Evolutionary conservation across 495 filamentous ascomycete genomes (phyloP).

Genomic region (Opeltia flavorubescens): DNA sequence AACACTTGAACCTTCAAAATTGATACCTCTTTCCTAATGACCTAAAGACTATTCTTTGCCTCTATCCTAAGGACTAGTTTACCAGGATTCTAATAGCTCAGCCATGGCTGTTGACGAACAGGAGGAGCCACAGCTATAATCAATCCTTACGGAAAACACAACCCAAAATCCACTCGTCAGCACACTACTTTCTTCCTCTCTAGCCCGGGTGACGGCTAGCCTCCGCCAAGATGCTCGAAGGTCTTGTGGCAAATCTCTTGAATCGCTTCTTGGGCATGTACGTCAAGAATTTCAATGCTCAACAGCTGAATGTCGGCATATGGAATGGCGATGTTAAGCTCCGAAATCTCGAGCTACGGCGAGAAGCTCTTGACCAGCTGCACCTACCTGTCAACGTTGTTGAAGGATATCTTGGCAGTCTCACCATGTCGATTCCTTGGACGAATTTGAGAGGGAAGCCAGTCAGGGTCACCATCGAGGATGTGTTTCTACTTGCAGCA

Average conservation of each 20-base stretch:
- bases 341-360: slow-evolving; percentile 75
- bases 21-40: slow-evolving; percentile 1
- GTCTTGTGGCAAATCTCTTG: slow-evolving; percentile 70
- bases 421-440: slow-evolving; percentile 90
- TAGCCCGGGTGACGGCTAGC: slow-evolving; percentile 26
- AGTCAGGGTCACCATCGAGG: slow-evolving; percentile 85
- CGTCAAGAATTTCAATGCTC: slow-evolving; percentile 95
- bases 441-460: slow-evolving; percentile 89
- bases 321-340: slow-evolving; percentile 97
- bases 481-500: slow-evolving; percentile 88
- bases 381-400: slow-evolving; percentile 91
- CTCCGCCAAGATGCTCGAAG: slow-evolving; percentile 47
- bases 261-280: slow-evolving; percentile 99
- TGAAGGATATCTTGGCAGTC: slow-evolving; percentile 79
- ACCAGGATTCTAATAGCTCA: no score
- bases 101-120: slow-evolving; percentile 1
- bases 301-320: slow-evolving; percentile 92
- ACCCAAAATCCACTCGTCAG: not conserved
- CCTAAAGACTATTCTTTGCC: not conserved
- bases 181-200: slow-evolving; percentile 11
- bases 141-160: not conserved
- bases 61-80: no score
- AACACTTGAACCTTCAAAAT: no score
- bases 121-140: not conserved
- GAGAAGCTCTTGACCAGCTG: slow-evolving; percentile 91